phyloP scores from a whole-genome alignment of 1,139 yeast species.

The Saccharomyces hybrid region DNA sequence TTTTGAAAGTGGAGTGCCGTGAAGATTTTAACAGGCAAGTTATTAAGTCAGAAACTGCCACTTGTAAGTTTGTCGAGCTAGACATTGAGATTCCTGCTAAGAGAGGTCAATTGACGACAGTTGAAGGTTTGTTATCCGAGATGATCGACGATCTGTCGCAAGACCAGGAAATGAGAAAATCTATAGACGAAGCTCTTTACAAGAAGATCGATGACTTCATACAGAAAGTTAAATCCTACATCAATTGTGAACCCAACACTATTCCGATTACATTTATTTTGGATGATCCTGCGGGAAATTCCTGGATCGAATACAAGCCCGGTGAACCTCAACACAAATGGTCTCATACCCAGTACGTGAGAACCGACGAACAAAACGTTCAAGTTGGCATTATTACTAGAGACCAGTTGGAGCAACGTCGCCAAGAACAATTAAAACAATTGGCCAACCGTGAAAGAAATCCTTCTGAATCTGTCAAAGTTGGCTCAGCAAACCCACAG shows the following conservation, averaged over 20 bases:
- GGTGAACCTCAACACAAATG: slow-evolving; percentile 87
- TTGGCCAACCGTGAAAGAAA: slow-evolving; percentile 38
- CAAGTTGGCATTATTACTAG: slow-evolving; percentile 78
- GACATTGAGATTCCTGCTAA: slow-evolving; percentile 95
- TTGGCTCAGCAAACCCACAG: slow-evolving; percentile 12
- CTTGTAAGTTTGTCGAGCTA: slow-evolving; percentile 73
- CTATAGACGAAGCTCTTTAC: slow-evolving; percentile 63
- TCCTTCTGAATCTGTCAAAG: slow-evolving; percentile 37
- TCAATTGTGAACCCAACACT: slow-evolving; percentile 56
- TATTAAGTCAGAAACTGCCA: slow-evolving; percentile 81
- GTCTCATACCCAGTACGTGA: slow-evolving; percentile 73
- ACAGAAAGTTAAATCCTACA: slow-evolving; percentile 46
- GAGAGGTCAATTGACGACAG: slow-evolving; percentile 85
- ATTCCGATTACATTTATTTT: slow-evolving; percentile 73
- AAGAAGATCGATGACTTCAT: slow-evolving; percentile 69
- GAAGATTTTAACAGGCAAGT: slow-evolving; percentile 83
- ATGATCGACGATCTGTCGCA: slow-evolving; percentile 73
- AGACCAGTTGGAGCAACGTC: slow-evolving; percentile 53
- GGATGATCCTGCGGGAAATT: slow-evolving; percentile 96
- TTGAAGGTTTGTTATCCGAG: slow-evolving; percentile 80
- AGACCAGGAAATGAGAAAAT: slow-evolving; percentile 75
- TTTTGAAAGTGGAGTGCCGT: slow-evolving; percentile 59
- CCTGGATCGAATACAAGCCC: slow-evolving; percentile 89
- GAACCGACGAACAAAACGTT: slow-evolving; percentile 86
- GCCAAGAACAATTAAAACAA: slow-evolving; percentile 30